Evolutionary conservation across 805 yeast genomes (phyloP).

Genomic region (Starmerella riodocensis): DNA sequence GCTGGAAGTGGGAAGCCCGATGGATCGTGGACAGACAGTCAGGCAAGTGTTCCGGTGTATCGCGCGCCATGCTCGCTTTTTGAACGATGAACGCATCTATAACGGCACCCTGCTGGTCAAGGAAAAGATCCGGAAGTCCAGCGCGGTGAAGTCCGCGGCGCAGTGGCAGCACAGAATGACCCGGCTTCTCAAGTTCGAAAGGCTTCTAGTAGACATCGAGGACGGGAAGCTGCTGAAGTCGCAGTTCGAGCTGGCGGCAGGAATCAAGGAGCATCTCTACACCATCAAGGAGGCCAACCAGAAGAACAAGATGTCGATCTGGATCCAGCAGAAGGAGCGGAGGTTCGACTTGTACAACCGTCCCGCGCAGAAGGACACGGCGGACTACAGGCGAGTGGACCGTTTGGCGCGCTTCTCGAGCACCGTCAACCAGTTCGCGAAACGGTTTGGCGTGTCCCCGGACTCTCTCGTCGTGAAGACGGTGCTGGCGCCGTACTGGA

Average conservation of each 20-base stretch:
- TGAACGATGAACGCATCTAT: neutral
- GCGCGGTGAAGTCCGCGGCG: neutral
- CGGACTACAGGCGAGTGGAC: conserved; percentile 2
- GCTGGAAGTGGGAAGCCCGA: too few relatives aligned
- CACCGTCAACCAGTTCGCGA: neutral
- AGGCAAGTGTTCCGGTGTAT: conserved; percentile 4
- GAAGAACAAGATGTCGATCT: conserved; percentile 1
- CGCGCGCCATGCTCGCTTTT: conserved; percentile 7
- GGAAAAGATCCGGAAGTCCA: neutral
- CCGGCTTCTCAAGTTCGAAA: too few relatives aligned
- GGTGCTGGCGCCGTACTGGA: conserved; percentile 16
- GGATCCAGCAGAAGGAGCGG: conserved; percentile 17
- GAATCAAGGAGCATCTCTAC: too few relatives aligned
- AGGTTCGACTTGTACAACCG: conserved; percentile 17
- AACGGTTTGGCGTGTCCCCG: neutral
- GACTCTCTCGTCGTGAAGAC: conserved; percentile 11
- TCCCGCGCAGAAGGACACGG: conserved; percentile 11
- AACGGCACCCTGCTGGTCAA: neutral
- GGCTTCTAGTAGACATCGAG: too few relatives aligned
- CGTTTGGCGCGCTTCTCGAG: conserved; percentile 7
- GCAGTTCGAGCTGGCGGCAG: too few relatives aligned
- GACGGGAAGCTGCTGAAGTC: neutral
- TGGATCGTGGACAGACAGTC: neutral
- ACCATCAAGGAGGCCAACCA: conserved; percentile 10
- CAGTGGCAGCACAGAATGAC: too few relatives aligned